Evolutionary conservation across 495 filamentous ascomycete species (phyloP).

Genomic region (Tuber aestivum): DNA sequence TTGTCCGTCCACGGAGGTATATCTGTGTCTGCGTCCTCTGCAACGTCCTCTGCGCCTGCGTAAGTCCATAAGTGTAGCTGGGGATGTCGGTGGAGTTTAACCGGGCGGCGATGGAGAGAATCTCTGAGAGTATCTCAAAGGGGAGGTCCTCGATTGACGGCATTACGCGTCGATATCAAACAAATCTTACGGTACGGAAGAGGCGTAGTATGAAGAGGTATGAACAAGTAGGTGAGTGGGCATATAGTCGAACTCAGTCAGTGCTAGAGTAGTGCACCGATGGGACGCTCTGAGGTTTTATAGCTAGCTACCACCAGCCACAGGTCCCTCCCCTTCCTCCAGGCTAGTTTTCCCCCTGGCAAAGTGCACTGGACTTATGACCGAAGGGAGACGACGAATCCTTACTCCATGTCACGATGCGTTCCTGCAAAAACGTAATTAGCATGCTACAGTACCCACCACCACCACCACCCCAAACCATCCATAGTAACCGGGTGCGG

Average conservation of each 20-base stretch:
- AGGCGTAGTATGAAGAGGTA: not conserved
- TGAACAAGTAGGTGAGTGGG: not conserved
- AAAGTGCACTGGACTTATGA: not conserved
- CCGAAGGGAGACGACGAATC: not conserved
- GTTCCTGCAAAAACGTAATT: not conserved
- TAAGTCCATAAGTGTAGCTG: slow-evolving; percentile 51
- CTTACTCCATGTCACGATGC: not conserved
- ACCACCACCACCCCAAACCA: not conserved
- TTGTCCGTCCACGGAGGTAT: slow-evolving; percentile 50
- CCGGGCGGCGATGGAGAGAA: slow-evolving; percentile 49
- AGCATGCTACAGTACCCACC: not conserved
- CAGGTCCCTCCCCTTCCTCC: not conserved
- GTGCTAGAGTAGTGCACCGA: not conserved
- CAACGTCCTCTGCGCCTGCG: slow-evolving; percentile 47
- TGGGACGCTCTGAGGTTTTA: not conserved
- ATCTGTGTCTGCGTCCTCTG: slow-evolving; percentile 46
- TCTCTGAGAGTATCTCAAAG: slow-evolving; percentile 50
- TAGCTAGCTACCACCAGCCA: not conserved
- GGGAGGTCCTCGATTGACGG: slow-evolving; percentile 49
- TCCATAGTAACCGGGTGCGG: not conserved
- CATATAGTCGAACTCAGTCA: not conserved
- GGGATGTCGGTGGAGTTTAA: slow-evolving; percentile 45
- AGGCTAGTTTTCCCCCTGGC: not conserved
- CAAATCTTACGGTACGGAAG: not conserved
- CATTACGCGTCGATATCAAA: slow-evolving; percentile 8